Base-by-base conservation (phyloP, 2,329 filamentous ascomycete species). In the Hymenoscyphus scutula region DNA sequence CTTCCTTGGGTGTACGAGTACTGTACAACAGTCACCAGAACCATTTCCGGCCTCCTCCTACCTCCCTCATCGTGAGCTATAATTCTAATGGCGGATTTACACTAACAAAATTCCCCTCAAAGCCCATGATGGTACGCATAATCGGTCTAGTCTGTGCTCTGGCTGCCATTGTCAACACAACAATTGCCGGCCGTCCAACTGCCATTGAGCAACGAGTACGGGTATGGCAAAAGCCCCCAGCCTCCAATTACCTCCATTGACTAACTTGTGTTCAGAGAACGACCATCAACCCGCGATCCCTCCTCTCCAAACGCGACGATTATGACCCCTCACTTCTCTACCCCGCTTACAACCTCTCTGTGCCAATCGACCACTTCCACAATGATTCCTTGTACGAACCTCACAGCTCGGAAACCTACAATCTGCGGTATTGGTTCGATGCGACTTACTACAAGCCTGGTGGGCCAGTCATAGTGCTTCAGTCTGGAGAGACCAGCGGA, bases 381-480 rank as follows among this genome's bases (percentile, higher is more conserved):
- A 91, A 94, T 71, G 88, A 92, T 60, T 84, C 86, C 1, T 78
- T 81, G 56, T 96, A 96, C 72, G 89, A 88, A 74, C 91, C 92
- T 38, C 91, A 96, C 74, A 85, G 82, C 8, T 78, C 89, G 68
- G 87, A 75, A 29, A 83, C 77, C 1, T 96, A 92, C 75, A 76
- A 84, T 25, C 78, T 94, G 56, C 84, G 91, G 11, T 96, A 95
- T 78, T 96, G 89, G 89, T 92, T 94, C 69, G 91, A 96, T 71
- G 85, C 87, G 0, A 83, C 82, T 53, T 82, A 90, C 77, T 96
- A 96, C 77, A 82, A 87, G 72, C 77, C 83, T 0, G 92, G 92
- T 13, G 92, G 92, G 0, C 92, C 92, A 0, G 89, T 96, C 56
- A 90, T 96, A 61, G 83, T 96, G 5, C 81, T 96, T 4, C 82